phyloP scores from a whole-genome alignment of 129 eudicot species.

The Escallonia herrerae region DNA sequence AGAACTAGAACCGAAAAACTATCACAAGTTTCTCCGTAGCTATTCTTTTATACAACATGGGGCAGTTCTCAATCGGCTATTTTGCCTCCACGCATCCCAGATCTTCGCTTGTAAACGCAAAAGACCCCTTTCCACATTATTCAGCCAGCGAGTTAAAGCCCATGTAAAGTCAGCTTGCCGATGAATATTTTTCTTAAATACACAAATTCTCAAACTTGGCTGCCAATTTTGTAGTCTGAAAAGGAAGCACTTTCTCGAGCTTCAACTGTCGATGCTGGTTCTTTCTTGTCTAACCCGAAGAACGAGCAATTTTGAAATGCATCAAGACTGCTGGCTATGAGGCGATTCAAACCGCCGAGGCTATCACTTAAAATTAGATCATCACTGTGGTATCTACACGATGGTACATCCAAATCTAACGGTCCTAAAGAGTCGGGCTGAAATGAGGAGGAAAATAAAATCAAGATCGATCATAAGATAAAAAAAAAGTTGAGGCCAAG shows the following conservation, averaged over 20 bases:
- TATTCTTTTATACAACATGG: conserved; percentile 8
- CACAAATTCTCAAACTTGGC: conserved; percentile 25
- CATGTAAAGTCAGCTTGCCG: neutral
- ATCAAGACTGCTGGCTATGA: conserved; percentile 82
- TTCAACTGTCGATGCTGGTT: conserved; percentile 37
- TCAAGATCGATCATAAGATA: neutral
- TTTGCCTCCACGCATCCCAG: neutral
- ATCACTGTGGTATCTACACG: conserved; percentile 75
- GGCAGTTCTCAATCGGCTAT: neutral
- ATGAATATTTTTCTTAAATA: neutral
- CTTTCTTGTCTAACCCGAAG: conserved; percentile 61
- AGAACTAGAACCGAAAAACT: neutral
- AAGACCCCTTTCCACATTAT: neutral
- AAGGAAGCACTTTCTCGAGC: conserved; percentile 38
- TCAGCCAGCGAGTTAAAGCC: too few species aligned
- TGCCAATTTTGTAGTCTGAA: conserved; percentile 34
- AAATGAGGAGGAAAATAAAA: conserved; percentile 14
- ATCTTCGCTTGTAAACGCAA: neutral
- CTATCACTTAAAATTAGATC: conserved; percentile 77
- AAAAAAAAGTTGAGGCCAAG: neutral
- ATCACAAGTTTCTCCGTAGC: conserved; percentile 3
- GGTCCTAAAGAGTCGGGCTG: conserved; percentile 98
- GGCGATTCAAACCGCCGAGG: conserved; percentile 76
- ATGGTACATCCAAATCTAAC: conserved; percentile 69
- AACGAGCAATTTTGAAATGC: conserved; percentile 72